A percentile compares a stretch with the other conserved stretches of the same genome.
These are phyloP conservation scores for Citrus inodora DNA, from an alignment of 345 rosid species.

Conservation along the genomic window DNA sequence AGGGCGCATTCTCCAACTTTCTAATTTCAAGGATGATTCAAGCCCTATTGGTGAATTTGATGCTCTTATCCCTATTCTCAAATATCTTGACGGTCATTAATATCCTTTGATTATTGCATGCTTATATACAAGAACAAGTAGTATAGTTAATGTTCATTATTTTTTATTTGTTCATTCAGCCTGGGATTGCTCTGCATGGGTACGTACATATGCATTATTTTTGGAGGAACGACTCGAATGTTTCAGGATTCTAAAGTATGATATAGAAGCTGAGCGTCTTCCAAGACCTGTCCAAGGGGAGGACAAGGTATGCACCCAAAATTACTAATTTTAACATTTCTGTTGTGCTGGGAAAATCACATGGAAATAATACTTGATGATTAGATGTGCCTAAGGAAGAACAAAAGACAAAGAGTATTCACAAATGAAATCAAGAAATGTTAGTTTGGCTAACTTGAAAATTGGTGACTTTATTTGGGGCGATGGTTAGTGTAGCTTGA, in stretches of 20 bases:
- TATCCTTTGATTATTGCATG: background rate
- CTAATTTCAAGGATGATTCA: constrained; percentile 97
- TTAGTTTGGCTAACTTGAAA: background rate
- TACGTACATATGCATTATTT: constrained; percentile 89
- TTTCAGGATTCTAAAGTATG: constrained; percentile 83
- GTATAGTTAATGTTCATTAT: background rate
- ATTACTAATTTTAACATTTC: background rate
- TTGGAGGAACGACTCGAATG: constrained; percentile 97
- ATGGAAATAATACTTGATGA: background rate
- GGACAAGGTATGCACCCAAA: constrained; percentile 56
- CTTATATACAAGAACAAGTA: background rate
- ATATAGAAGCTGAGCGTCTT: constrained; percentile 90
- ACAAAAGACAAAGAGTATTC: background rate
- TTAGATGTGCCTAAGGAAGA: background rate
- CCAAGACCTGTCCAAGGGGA: constrained; percentile 77
- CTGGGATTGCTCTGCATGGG: constrained; percentile 99
- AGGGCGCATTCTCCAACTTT: constrained; percentile 84
- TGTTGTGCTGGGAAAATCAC: background rate
- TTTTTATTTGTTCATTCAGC: constrained; percentile 37
- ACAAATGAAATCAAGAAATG: background rate
- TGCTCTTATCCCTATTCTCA: background rate
- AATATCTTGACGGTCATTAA: background rate
- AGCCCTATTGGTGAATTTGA: constrained; percentile 71
- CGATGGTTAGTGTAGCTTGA: background rate
- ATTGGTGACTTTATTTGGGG: background rate